phyloP scores from a whole-genome alignment of 176 grass and related monocot genomes.

The Oryza glaberrima region DNA sequence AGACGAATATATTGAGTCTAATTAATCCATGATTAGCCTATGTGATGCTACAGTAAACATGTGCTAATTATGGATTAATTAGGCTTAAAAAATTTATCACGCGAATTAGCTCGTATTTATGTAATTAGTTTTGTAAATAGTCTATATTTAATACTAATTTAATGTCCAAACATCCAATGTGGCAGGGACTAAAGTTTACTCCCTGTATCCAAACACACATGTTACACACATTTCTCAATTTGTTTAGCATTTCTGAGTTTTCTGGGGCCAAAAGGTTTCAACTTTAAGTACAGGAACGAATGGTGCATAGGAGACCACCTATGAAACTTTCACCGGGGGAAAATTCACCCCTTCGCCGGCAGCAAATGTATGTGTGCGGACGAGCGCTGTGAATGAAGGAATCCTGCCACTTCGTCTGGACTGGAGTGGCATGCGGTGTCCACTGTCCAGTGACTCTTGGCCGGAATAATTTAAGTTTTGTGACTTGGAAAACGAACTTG shows the following conservation, averaged over 20 bases:
- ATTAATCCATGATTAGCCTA: too few species aligned
- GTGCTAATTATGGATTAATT: too few species aligned
- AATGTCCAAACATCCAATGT: too few species aligned
- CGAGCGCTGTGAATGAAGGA: not conserved
- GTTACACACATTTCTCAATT: not conserved
- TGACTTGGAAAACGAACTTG: constrained; percentile 19
- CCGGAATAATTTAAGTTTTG: constrained; percentile 41
- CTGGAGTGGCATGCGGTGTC: constrained; percentile 41
- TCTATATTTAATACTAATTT: too few species aligned
- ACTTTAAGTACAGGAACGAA: not conserved
- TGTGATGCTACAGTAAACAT: too few species aligned
- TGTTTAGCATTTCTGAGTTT: not conserved
- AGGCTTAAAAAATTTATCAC: too few species aligned
- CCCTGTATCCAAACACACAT: too few species aligned
- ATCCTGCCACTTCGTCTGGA: constrained; percentile 21
- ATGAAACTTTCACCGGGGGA: not conserved
- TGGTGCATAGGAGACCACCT: too few species aligned
- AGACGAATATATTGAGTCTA: too few species aligned
- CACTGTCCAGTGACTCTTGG: constrained; percentile 44
- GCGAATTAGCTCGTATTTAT: too few species aligned
- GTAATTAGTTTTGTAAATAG: too few species aligned
- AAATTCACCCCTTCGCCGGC: not conserved
- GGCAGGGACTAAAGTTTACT: too few species aligned
- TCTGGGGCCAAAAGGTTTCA: not conserved
- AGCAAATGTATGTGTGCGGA: not conserved